These are phyloP conservation scores for Elaeis oleifera DNA, from an alignment of 202 grass and related monocot genomes.

Conservation along the genomic window DNA sequence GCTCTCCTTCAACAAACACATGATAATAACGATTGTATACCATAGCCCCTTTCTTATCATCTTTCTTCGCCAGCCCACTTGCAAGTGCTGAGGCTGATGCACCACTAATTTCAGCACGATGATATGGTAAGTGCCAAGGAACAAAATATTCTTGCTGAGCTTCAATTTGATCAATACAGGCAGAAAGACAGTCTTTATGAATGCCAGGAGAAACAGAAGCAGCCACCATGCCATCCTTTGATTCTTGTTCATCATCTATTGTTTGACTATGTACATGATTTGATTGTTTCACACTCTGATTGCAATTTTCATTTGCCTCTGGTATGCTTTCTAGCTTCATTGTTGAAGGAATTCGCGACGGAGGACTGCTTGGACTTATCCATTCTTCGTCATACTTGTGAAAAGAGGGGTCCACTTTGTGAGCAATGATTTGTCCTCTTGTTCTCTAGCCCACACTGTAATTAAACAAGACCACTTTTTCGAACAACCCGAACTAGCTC, in stretches of 20 bases:
- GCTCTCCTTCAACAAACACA: constrained; percentile 95
- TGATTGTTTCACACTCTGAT: neutral
- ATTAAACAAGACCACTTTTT: constrained; percentile 77
- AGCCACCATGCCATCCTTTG: constrained; percentile 25
- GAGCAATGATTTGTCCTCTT: constrained; percentile 66
- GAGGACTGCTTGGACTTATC: constrained; percentile 50
- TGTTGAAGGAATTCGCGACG: constrained; percentile 37
- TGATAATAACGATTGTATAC: constrained; percentile 96
- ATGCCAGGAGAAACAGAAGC: constrained; percentile 6
- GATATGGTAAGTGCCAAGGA: constrained; percentile 95
- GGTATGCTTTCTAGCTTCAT: constrained; percentile 60
- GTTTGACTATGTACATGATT: constrained; percentile 26
- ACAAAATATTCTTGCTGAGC: constrained; percentile 96
- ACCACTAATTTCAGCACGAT: constrained; percentile 83
- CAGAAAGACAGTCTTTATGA: too few relatives aligned
- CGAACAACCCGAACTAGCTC: constrained; percentile 73
- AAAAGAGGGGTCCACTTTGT: constrained; percentile 77
- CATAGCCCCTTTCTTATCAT: constrained; percentile 84
- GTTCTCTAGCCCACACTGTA: constrained; percentile 94
- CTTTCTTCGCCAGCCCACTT: constrained; percentile 82
- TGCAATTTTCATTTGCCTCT: constrained; percentile 45
- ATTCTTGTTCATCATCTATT: constrained; percentile 12
- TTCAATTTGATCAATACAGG: constrained; percentile 18
- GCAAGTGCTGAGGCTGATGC: constrained; percentile 70
- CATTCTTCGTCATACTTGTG: constrained; percentile 95